These are phyloP conservation scores for Sonneratia alba DNA, from an alignment of 345 rosid genomes.

Conservation along the genomic window DNA sequence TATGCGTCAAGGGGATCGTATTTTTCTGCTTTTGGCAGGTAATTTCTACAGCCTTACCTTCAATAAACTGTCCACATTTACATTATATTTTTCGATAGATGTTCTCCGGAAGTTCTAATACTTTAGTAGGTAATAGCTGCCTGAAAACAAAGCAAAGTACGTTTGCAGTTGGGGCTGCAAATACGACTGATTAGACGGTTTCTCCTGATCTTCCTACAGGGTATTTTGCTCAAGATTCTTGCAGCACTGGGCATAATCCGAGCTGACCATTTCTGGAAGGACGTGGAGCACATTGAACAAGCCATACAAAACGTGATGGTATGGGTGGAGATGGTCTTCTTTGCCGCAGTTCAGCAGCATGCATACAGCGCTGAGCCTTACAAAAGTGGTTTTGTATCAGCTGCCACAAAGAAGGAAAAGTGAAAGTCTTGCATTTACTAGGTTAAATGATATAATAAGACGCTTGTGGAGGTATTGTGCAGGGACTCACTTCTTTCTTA, in stretches of 20 bases:
- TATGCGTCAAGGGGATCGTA: constrained; percentile 96
- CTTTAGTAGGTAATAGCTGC: too few relatives aligned
- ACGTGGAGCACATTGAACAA: constrained; percentile 80
- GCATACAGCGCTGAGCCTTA: constrained; percentile 31
- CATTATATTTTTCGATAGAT: too few relatives aligned
- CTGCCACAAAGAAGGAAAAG: background rate
- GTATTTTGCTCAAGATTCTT: constrained; percentile 55
- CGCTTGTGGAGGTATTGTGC: background rate
- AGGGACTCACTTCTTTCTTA: too few relatives aligned
- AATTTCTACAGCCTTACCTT: constrained; percentile 4
- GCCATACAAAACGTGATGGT: constrained; percentile 78
- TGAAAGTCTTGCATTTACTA: background rate
- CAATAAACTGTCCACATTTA: background rate
- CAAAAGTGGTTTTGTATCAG: background rate
- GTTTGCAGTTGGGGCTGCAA: too few relatives aligned
- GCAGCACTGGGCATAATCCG: constrained; percentile 53
- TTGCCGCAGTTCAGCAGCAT: constrained; percentile 69
- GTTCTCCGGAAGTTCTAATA: too few relatives aligned
- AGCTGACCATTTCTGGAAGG: constrained; percentile 85
- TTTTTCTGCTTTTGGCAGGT: constrained; percentile 99
- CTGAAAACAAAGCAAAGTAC: too few relatives aligned
- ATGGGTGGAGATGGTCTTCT: constrained; percentile 80
- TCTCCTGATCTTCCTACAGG: constrained; percentile 32
- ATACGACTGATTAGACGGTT: background rate
- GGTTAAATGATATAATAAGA: background rate